These are phyloP conservation scores for Leptodermis oblonga DNA, from an alignment of 257 asterid genomes.

Conservation along the genomic window DNA sequence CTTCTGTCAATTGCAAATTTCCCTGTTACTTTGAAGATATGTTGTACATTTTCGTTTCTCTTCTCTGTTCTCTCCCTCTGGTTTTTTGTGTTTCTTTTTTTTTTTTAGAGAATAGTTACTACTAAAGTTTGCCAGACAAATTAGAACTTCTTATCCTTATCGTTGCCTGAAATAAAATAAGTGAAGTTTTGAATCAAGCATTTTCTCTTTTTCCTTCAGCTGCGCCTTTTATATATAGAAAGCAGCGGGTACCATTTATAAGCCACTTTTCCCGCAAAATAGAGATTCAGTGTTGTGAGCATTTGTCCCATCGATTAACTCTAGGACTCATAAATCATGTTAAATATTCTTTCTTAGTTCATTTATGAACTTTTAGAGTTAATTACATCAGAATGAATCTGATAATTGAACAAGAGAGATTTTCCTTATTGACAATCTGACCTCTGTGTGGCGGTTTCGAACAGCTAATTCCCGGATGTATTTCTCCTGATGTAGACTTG, in stretches of 20 bases:
- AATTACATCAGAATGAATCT: background rate
- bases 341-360: background rate
- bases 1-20: background rate
- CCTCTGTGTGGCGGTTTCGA: too few species aligned
- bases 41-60: background rate
- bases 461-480: background rate
- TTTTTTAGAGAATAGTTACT: background rate
- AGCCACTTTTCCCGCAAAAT: background rate
- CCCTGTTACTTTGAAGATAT: background rate
- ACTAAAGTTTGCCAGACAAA: too few species aligned
- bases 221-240: background rate
- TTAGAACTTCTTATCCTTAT: background rate
- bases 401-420: background rate
- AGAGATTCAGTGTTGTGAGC: background rate
- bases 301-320: background rate
- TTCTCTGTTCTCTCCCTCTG: too few species aligned
- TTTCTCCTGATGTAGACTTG: conserved; percentile 46
- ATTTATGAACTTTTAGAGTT: background rate
- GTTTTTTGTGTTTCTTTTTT: background rate
- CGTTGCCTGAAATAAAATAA: background rate
- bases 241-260: background rate
- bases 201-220: background rate
- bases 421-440: too few species aligned
- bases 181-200: background rate
- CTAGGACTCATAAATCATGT: background rate